A percentile compares a stretch with the other conserved stretches of the same genome.
These are phyloP conservation scores for Brassica rapa DNA, from an alignment of 345 rosid genomes.

Conservation along the genomic window DNA sequence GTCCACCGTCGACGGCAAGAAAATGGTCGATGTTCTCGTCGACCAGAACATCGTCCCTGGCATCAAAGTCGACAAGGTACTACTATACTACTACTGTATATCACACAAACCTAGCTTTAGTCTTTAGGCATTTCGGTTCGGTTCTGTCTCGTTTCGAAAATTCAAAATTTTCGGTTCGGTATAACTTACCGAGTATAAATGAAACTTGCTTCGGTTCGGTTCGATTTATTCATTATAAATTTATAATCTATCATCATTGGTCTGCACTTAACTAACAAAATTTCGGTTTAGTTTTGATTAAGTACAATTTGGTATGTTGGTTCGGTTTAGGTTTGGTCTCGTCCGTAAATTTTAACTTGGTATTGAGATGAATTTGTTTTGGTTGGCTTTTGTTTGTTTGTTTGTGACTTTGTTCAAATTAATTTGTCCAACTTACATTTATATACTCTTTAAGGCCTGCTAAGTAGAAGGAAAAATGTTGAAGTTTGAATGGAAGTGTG, in stretches of 20 bases:
- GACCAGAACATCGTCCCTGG: conserved; percentile 94
- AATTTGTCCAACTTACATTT: no score
- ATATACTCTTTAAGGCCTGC: no score
- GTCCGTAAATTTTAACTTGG: no score
- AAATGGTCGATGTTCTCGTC: conserved; percentile 86
- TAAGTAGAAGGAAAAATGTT: no score
- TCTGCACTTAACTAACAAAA: not conserved
- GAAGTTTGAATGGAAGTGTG: not conserved
- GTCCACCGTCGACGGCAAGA: conserved; percentile 76
- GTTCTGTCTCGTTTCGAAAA: not conserved
- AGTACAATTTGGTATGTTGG: no score
- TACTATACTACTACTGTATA: conserved; percentile 5
- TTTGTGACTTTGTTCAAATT: no score
- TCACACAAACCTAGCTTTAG: not conserved
- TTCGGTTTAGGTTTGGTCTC: no score
- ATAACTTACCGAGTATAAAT: not conserved
- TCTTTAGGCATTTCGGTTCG: not conserved
- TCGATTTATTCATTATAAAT: no score
- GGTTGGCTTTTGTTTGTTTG: no score
- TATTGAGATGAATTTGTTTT: no score
- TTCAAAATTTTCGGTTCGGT: not conserved
- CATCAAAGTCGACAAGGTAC: conserved; percentile 94
- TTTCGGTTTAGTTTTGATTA: conserved; percentile 41
- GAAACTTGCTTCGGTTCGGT: not conserved
- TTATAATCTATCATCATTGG: no score